Evolutionary conservation across 1,284 basidiomycete species (phyloP).

Genomic region (Ceratobasidium sp.): DNA sequence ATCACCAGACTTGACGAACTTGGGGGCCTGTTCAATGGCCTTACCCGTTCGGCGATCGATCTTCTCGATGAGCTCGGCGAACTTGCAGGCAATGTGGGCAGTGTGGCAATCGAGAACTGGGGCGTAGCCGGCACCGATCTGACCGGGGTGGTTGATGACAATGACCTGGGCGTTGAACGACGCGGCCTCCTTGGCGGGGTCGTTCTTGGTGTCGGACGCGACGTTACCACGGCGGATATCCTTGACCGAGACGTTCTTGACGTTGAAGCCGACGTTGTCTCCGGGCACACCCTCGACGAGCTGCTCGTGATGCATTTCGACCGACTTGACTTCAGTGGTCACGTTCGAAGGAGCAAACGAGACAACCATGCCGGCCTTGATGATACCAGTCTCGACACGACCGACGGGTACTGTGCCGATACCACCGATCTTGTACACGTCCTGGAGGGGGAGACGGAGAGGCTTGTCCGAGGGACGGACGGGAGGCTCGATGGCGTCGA

Average conservation of each 20-base stretch:
- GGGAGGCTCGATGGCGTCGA: slow-evolving; percentile 99
- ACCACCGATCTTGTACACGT: slow-evolving; percentile 99
- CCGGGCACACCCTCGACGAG: slow-evolving; percentile 94
- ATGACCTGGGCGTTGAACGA: slow-evolving; percentile 99
- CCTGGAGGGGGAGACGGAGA: slow-evolving; percentile 99
- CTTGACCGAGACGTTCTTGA: slow-evolving; percentile 99
- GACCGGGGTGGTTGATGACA: slow-evolving; percentile 99
- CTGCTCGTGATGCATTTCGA: slow-evolving; percentile 99
- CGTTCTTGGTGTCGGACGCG: slow-evolving; percentile 99
- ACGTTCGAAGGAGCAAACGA: slow-evolving; percentile 96
- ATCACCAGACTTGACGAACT: slow-evolving; percentile 97
- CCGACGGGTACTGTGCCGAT: slow-evolving; percentile 99
- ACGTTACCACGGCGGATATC: slow-evolving; percentile 99
- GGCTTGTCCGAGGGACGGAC: slow-evolving; percentile 98
- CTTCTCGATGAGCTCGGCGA: slow-evolving; percentile 97
- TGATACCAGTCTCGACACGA: slow-evolving; percentile 99
- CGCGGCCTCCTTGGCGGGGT: slow-evolving; percentile 98
- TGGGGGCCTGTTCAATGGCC: slow-evolving; percentile 85
- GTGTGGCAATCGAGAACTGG: slow-evolving; percentile 99
- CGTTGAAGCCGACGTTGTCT: slow-evolving; percentile 99
- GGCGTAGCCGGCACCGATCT: slow-evolving; percentile 97
- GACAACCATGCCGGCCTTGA: slow-evolving; percentile 99
- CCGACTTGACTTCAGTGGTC: slow-evolving; percentile 99
- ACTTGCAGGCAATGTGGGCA: slow-evolving; percentile 99
- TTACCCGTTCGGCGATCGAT: slow-evolving; percentile 99